Evolutionary conservation across 2,329 filamentous ascomycete species (phyloP).

Genomic region (Penicillium freii): DNA sequence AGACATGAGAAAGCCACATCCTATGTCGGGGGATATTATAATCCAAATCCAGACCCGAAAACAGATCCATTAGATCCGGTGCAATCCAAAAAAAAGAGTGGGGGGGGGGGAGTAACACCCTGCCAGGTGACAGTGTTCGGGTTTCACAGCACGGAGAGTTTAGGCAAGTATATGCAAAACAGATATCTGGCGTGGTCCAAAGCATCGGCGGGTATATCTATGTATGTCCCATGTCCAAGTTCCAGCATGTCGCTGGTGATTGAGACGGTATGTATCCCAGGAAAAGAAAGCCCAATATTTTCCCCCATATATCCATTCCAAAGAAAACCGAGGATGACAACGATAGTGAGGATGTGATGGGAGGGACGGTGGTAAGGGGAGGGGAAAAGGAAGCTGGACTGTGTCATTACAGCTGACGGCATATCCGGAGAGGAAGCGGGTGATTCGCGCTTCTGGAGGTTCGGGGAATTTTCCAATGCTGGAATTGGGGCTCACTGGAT

Average conservation of each 20-base stretch:
- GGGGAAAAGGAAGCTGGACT: not conserved
- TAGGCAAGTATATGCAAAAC: not conserved
- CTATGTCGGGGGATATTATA: not conserved
- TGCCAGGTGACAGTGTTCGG: not conserved
- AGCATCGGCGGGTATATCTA: not conserved
- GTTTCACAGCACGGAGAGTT: not conserved
- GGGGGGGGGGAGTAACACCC: not conserved
- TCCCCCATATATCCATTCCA: not conserved
- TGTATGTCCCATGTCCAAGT: not conserved
- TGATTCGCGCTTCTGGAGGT: not conserved
- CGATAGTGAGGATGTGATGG: not conserved
- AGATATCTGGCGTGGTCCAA: not conserved
- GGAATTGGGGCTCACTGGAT: not conserved
- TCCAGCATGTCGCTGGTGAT: not conserved
- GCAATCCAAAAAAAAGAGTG: not conserved
- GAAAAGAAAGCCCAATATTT: not conserved
- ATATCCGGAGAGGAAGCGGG: not conserved
- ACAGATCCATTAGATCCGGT: not conserved
- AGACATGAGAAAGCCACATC: not conserved
- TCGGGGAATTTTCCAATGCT: not conserved
- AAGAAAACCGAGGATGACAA: not conserved
- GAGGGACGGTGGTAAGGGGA: not conserved
- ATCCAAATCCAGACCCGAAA: not conserved
- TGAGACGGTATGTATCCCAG: not conserved
- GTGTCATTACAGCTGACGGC: not conserved